Evolutionary conservation across 768 basidiomycete species (phyloP).

Genomic region (Tricholoma saponaceum): DNA sequence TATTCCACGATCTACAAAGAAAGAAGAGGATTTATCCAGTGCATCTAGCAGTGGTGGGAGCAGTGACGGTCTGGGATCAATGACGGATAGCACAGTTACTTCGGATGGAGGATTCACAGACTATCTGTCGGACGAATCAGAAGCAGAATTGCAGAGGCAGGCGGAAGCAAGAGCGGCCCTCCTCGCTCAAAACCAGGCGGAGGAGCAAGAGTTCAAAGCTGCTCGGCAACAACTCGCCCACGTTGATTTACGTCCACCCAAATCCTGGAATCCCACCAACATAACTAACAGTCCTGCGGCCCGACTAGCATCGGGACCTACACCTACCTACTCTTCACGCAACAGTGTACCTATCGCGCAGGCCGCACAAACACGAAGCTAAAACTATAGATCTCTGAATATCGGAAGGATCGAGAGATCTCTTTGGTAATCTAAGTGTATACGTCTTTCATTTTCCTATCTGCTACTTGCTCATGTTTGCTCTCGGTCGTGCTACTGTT

Average conservation of each 20-base stretch:
- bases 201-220: constrained; percentile 78
- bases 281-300: constrained; percentile 25
- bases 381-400: constrained; percentile 3
- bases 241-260: constrained; percentile 74
- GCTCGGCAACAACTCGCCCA: constrained; percentile 74
- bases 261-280: constrained; percentile 64
- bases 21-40: constrained; percentile 36
- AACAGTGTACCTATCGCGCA: constrained; percentile 4
- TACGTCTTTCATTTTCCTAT: constrained; percentile 9
- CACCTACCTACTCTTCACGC: constrained; percentile 1
- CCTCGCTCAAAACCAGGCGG: constrained; percentile 74
- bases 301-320: constrained; percentile 12
- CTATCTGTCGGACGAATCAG: constrained; percentile 90
- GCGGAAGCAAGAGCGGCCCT: constrained; percentile 77
- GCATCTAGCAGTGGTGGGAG: constrained; percentile 61
- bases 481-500: not conserved
- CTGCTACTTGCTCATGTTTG: not conserved
- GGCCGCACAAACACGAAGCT: constrained; percentile 1
- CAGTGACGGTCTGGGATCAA: constrained; percentile 58
- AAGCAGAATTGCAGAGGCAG: constrained; percentile 82
- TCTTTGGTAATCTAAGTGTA: constrained; percentile 1
- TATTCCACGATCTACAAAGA: constrained; percentile 25
- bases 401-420: constrained; percentile 1
- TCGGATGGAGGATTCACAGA: constrained; percentile 89
- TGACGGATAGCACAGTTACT: constrained; percentile 73